phyloP scores from a whole-genome alignment of 2,329 filamentous ascomycete genomes.

The Talaromyces sp. region DNA sequence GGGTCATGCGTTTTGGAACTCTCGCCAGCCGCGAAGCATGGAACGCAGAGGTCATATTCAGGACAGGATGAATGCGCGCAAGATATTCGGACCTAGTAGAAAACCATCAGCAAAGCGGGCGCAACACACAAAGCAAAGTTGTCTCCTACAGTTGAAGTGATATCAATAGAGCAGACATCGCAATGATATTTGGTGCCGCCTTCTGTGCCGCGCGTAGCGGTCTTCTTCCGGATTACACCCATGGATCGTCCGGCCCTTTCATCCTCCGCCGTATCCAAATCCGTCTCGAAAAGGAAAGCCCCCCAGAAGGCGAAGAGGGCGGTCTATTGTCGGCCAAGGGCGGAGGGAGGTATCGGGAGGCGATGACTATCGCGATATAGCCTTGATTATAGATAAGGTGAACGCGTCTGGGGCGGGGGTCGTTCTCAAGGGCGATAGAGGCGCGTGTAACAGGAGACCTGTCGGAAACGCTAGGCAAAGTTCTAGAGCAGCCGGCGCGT shows the following conservation, averaged over 20 bases:
- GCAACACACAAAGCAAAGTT: not conserved
- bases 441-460: not conserved
- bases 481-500: not conserved
- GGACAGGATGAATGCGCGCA: constrained; percentile 79
- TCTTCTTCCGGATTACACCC: constrained; percentile 97
- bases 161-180: constrained; percentile 93
- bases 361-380: not conserved
- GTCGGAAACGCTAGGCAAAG: not conserved
- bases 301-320: constrained; percentile 27
- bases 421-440: not conserved
- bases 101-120: not conserved
- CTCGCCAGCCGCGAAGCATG: constrained; percentile 83
- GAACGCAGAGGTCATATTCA: constrained; percentile 95
- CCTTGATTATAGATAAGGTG: not conserved
- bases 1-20: constrained; percentile 81
- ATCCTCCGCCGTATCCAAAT: constrained; percentile 34
- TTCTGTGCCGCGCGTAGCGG: constrained; percentile 75
- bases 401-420: not conserved
- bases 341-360: not conserved
- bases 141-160: constrained; percentile 80
- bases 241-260: constrained; percentile 50
- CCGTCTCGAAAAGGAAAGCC: constrained; percentile 27
- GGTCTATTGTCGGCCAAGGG: not conserved
- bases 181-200: constrained; percentile 94
- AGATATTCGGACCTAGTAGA: constrained; percentile 79